Evolutionary conservation across 2,329 filamentous ascomycete genomes (phyloP).

Genomic region (Pseudogymnoascus sp.): DNA sequence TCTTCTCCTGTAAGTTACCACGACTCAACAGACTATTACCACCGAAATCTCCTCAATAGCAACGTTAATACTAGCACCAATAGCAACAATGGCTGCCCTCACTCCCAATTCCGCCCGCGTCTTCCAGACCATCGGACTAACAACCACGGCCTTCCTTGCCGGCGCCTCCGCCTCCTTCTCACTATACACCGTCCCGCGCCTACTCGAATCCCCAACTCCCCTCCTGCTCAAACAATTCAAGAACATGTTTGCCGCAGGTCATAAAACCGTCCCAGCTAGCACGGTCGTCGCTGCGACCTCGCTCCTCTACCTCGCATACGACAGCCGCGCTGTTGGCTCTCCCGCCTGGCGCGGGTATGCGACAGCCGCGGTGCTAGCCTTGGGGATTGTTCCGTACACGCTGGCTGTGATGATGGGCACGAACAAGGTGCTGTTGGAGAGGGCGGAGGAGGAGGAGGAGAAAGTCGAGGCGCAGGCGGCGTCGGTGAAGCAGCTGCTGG

Average conservation of each 20-base stretch:
- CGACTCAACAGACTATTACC: background rate
- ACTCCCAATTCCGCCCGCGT: conserved; percentile 30
- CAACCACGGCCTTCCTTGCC: conserved; percentile 37
- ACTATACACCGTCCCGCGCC: conserved; percentile 38
- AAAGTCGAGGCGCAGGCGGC: conserved; percentile 30
- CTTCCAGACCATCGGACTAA: conserved; percentile 42
- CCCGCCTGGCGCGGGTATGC: conserved; percentile 31
- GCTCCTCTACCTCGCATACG: conserved; percentile 39
- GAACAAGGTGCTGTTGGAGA: conserved; percentile 40
- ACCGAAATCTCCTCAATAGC: background rate
- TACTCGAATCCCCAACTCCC: conserved; percentile 46
- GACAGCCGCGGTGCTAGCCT: conserved; percentile 36
- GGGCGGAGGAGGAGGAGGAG: conserved; percentile 31
- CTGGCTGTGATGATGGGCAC: conserved; percentile 34
- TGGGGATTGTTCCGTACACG: conserved; percentile 45
- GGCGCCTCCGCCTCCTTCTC: conserved; percentile 34
- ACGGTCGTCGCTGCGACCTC: conserved; percentile 33
- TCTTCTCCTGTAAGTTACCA: background rate
- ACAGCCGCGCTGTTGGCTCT: conserved; percentile 20
- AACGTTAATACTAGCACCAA: background rate
- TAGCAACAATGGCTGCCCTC: background rate
- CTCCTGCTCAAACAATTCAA: conserved; percentile 49
- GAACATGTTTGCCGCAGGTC: conserved; percentile 33
- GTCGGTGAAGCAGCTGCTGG: conserved; percentile 42
- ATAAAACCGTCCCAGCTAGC: conserved; percentile 31